phyloP scores from a whole-genome alignment of 2,329 filamentous ascomycete species.

The Dichotomopilus funicola region DNA sequence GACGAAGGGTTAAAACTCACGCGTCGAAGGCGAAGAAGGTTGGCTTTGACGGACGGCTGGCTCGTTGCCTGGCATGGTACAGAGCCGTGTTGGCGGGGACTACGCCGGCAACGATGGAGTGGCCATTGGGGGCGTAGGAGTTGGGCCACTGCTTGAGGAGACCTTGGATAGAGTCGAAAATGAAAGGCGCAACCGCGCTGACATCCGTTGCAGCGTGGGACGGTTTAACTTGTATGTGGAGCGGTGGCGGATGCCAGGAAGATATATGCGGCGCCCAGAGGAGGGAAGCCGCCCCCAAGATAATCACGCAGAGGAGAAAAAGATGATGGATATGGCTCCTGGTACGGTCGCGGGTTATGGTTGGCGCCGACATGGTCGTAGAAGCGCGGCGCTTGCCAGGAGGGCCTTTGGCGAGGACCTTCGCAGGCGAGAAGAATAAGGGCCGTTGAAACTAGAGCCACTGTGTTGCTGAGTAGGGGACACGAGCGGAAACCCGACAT shows the following conservation, averaged over 20 bases:
- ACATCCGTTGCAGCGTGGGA: background rate
- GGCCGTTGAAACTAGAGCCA: background rate
- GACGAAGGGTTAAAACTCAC: background rate
- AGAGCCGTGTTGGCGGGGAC: background rate
- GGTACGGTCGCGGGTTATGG: background rate
- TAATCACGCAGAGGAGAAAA: background rate
- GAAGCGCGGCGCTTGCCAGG: background rate
- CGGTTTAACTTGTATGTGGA: background rate
- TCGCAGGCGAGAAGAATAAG: background rate
- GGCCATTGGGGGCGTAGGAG: background rate
- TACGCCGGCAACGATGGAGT: background rate
- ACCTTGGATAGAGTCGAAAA: background rate
- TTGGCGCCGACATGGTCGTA: background rate
- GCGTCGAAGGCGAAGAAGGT: background rate
- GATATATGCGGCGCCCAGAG: background rate
- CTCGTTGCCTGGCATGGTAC: background rate
- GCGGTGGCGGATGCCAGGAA: background rate
- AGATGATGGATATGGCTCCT: background rate
- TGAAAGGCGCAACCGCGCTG: background rate
- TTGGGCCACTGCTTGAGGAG: background rate
- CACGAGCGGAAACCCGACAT: background rate
- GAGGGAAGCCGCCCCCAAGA: background rate
- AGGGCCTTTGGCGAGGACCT: background rate
- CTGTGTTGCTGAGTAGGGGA: background rate
- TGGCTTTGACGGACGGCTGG: background rate